Evolutionary conservation across 176 grass and related monocot genomes (phyloP).

Genomic region (Oryza rufipogon): DNA sequence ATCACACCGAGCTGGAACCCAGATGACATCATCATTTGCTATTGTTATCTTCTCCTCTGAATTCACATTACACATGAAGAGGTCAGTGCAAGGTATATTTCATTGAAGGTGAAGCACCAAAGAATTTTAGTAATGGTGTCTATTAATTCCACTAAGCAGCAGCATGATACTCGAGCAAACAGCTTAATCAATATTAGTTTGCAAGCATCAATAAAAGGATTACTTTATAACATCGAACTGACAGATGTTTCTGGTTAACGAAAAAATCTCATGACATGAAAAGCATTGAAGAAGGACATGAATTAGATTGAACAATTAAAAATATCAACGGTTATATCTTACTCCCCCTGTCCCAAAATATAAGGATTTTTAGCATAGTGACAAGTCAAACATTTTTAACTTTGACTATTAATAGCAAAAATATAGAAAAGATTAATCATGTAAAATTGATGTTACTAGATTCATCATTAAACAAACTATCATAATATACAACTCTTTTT

Average conservation of each 20-base stretch:
- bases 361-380: too few relatives aligned
- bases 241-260: not conserved
- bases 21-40: constrained; percentile 60
- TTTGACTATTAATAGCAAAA: too few relatives aligned
- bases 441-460: too few relatives aligned
- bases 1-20: constrained; percentile 84
- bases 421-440: too few relatives aligned
- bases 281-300: not conserved
- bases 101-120: constrained; percentile 11
- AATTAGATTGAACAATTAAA: not conserved
- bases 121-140: not conserved
- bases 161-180: not conserved
- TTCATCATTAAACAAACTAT: too few relatives aligned
- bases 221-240: not conserved
- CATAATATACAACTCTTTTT: too few relatives aligned
- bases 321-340: not conserved
- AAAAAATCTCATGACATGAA: not conserved
- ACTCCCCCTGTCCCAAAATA: too few relatives aligned
- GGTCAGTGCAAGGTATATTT: constrained; percentile 37
- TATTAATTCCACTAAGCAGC: not conserved
- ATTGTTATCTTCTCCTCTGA: constrained; percentile 48
- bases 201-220: not conserved
- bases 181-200: constrained; percentile 36
- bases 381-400: too few relatives aligned
- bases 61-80: constrained; percentile 40